Evolutionary conservation across 176 grass and related monocot genomes (phyloP), one percentile per base, ranked within the genome.

Genomic region (Secale cereale): DNA sequence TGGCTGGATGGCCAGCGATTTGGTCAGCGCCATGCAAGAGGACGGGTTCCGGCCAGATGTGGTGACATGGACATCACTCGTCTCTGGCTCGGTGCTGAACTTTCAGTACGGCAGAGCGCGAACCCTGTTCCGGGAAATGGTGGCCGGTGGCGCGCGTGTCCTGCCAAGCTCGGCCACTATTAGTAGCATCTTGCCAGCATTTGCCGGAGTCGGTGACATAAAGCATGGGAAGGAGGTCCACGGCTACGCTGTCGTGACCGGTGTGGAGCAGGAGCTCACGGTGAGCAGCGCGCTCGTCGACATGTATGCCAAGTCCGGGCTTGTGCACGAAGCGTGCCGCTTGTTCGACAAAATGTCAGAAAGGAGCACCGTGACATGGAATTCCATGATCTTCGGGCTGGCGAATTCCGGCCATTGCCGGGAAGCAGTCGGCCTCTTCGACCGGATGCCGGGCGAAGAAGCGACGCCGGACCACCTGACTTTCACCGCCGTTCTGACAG

Each of bases 311-410:
- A 94, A 94, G 76, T 88, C 85, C 22, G 93, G 93, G 16, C 86
- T 90, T 0, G 72, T 90, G 46, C 28, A 19, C 0, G 88, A 94
- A 54, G 93, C 93, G 2, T 30, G 9, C 27, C 29, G 50, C 22
- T 17, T 94, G 22, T 94, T 94, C 8, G 70, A 88, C 27, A 90
- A 32, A 13, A 94, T 94, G 90, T 3, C 20, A 0, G 76, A 70
- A 12, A 88, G 87, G 77, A 94, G 65, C 39, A 86, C 90, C 6
- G 90, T 90, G 70, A 83, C 93, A 59, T 94, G 85, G 85, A 94
- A 94, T 69, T 86, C 93, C 30, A 94, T 95, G 90, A 90, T 95
- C 54, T 95, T 95, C 19, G 93, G 90, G 3, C 88, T 90, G 54
- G 90, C 86, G 2, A 92, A 92, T 74, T 89, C 88, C 2, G 88